Base-by-base conservation (phyloP, 2,329 filamentous ascomycete genomes). In the Trichoderma endophyticum region DNA sequence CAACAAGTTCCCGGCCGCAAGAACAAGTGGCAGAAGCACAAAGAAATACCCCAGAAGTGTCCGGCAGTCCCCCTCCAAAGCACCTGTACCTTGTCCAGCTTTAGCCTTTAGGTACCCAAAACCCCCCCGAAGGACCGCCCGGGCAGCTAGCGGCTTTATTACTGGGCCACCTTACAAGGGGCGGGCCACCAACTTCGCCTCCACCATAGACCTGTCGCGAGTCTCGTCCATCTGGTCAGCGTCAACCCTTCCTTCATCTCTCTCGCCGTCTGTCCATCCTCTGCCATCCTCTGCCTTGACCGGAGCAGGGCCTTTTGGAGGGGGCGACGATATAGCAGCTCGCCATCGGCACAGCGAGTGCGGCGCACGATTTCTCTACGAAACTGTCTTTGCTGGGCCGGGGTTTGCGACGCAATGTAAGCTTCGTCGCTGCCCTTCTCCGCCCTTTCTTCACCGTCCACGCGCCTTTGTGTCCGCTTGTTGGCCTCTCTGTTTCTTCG, bases 341-440 rank as follows among this genome's bases (percentile, higher is more conserved):
- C 63, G 24, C 65, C 48, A 63, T 62, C 63, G 36, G 18, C n/a
- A 68, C 39, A 26, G 36, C 56, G 39, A 43, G 62, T 68, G 70
- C 70, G 56, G 39, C 63, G 59, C 70, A 34, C 36, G 30, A 18
- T 39, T 63, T 15, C 36, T 51, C 60, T 48, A 43, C 48, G 34
- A 43, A 43, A n/a, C 67, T 15, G 39, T 62, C 30, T 48, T 24
- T 67, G 15, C 34, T 67, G 51, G 30, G 32, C 30, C 67, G 67
- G 71, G 61, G 67, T 73, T 71, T 71, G 67, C 71, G 71, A 65
- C 71, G 71, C 71, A 71, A 73, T 73, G 71, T 73, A 73, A 73
- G 71, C 57, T 63, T 60, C 66, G 56, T 43, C 15, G 67, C 26
- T 36, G n/a, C 21, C 59, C 43, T 32, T 62, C 64, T 39, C 60